phyloP scores from a whole-genome alignment of 1,139 yeast species.

The Kodamaea ohmeri region DNA sequence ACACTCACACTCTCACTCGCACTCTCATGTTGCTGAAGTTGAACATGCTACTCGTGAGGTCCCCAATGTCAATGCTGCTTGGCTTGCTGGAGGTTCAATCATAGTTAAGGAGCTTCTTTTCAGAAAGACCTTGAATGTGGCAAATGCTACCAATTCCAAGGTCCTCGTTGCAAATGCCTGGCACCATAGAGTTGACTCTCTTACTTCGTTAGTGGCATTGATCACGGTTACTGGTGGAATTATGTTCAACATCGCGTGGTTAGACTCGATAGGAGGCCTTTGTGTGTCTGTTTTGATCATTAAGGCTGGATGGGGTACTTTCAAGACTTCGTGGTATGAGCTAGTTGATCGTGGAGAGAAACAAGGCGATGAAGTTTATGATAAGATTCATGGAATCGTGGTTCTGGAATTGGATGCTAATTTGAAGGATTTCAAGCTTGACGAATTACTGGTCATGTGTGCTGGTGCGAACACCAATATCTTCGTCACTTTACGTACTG shows the following conservation, averaged over 20 bases:
- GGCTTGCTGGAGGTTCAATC: constrained; percentile 91
- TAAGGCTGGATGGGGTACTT: constrained; percentile 79
- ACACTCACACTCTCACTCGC: constrained; percentile 19
- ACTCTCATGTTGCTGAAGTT: constrained; percentile 9
- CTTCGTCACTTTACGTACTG: constrained; percentile 26
- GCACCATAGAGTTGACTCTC: constrained; percentile 96
- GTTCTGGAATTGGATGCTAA: constrained; percentile 20
- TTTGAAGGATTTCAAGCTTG: constrained; percentile 30
- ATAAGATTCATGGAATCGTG: constrained; percentile 25
- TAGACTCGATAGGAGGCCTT: constrained; percentile 90
- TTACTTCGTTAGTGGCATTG: constrained; percentile 89
- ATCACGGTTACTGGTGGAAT: constrained; percentile 86
- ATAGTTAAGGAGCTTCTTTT: constrained; percentile 83
- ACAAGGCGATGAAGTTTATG: constrained; percentile 29
- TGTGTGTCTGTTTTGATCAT: constrained; percentile 78
- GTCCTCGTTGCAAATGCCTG: constrained; percentile 96
- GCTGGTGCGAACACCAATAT: constrained; percentile 67
- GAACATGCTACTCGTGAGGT: constrained; percentile 27
- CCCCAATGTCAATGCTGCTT: constrained; percentile 87
- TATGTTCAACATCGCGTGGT: constrained; percentile 71
- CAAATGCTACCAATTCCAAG: constrained; percentile 72
- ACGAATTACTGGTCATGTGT: constrained; percentile 54
- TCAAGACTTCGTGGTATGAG: constrained; percentile 67
- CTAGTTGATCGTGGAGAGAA: constrained; percentile 60
- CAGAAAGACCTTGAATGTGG: constrained; percentile 77